phyloP scores from a whole-genome alignment of 2,329 filamentous ascomycete species.

The Talaromyces sp. region DNA sequence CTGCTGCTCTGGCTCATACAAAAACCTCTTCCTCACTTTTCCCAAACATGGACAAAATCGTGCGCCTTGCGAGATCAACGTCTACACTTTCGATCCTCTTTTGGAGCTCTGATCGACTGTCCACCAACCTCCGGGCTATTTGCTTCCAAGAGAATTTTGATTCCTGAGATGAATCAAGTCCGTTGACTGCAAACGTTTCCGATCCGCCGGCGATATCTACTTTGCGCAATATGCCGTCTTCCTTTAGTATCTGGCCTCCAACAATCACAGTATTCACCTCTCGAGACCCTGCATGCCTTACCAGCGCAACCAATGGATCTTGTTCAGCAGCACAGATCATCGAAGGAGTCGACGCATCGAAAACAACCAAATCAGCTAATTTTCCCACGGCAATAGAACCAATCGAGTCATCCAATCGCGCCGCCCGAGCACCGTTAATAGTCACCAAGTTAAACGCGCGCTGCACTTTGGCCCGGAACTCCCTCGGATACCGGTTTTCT shows the following conservation, averaged over 20 bases:
- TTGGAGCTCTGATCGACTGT: not conserved
- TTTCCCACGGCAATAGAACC: constrained; percentile 26
- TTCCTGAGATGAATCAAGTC: not conserved
- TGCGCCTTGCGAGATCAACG: not conserved
- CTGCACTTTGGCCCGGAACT: not conserved
- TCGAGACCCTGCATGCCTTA: constrained; percentile 22
- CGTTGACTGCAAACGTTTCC: not conserved
- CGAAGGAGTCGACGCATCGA: constrained; percentile 21
- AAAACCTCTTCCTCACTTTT: not conserved
- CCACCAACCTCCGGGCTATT: not conserved
- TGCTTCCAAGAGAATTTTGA: not conserved
- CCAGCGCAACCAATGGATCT: constrained; percentile 25
- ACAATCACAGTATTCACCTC: constrained; percentile 27
- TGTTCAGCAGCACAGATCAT: constrained; percentile 24
- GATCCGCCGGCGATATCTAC: not conserved
- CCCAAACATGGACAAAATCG: not conserved
- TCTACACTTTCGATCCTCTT: not conserved
- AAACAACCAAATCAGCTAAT: constrained; percentile 26
- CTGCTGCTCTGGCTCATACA: not conserved
- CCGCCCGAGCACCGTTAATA: constrained; percentile 25
- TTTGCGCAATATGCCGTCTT: not conserved
- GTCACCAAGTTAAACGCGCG: constrained; percentile 20
- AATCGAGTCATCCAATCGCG: constrained; percentile 21
- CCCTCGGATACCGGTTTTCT: not conserved
- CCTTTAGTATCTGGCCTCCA: constrained; percentile 16